Percentiles rank a stretch among this genome's conserved stretches.
phyloP scores from a whole-genome alignment of 768 basidiomycete species.

The Tubosaeta sp. region DNA sequence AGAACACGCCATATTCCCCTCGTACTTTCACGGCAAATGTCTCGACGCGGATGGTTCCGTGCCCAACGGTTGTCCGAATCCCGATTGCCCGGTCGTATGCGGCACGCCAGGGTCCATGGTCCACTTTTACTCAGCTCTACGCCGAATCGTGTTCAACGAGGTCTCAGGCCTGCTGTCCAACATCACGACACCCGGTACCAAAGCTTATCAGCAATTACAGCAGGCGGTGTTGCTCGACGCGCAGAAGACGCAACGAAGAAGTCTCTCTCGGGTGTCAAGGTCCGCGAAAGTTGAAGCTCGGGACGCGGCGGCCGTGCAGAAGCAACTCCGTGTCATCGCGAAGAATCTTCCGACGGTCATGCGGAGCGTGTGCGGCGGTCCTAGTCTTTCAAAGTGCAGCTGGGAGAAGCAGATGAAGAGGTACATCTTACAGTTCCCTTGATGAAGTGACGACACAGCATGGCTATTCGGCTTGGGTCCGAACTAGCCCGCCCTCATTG shows the following conservation, averaged over 20 bases:
- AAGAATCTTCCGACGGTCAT: constrained; percentile 28
- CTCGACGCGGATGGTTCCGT: constrained; percentile 47
- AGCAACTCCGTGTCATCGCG: constrained; percentile 33
- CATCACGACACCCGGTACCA: constrained; percentile 35
- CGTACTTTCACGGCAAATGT: constrained; percentile 78
- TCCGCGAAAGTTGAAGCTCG: constrained; percentile 16
- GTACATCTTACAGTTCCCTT: constrained; percentile 64
- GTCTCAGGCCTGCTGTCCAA: constrained; percentile 33
- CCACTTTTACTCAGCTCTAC: constrained; percentile 55
- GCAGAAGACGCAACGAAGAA: constrained; percentile 9
- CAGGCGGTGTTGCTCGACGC: constrained; percentile 37
- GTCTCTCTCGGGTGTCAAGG: constrained; percentile 5
- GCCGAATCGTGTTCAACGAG: constrained; percentile 45
- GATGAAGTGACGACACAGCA: constrained; percentile 15
- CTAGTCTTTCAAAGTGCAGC: constrained; percentile 45
- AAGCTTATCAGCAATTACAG: constrained; percentile 42
- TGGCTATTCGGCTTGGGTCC: neutral
- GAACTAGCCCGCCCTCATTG: constrained; percentile 2
- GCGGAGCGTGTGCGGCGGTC: constrained; percentile 43
- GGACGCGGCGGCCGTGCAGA: constrained; percentile 16
- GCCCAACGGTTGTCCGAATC: constrained; percentile 71
- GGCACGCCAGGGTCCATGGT: constrained; percentile 80
- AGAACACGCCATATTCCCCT: constrained; percentile 58
- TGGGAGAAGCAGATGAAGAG: constrained; percentile 60
- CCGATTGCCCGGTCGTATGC: constrained; percentile 73